Base-by-base conservation (phyloP, 1,139 yeast species). In the Taphrina deformans region DNA sequence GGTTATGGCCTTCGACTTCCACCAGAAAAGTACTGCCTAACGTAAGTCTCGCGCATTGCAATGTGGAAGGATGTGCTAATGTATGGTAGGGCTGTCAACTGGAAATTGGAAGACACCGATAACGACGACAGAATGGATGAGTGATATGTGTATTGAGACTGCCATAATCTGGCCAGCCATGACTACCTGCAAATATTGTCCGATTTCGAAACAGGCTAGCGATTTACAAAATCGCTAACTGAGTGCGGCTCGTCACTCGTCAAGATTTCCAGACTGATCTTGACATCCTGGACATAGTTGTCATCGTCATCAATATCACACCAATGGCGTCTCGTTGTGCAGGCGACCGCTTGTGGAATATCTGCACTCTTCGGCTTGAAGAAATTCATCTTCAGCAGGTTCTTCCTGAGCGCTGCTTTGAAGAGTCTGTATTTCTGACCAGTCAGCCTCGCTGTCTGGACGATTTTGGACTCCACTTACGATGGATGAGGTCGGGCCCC, bases 1-100 rank as follows among this genome's bases (percentile, higher is more conserved):
- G 85, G 88, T 65, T 92, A 93, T 87, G 99, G 99, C 24, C 81
- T 93, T 65, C 84, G 97, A 69, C 80, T 95, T 66, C 99, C 99
- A 2, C 99, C 99, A 9, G 99, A 93, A 78, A 93, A 92, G 82
- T 92, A 91, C 78, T 93, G 98, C 76, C 78, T 93, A 66, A 59
- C 63, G 56, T 53, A 40, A 35, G 58, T 1, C 5, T n/a, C 38
- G 14, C 1, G 26, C 27, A 7, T 7, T n/a, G n/a, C n/a, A n/a
- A n/a, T n/a, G n/a, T n/a, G n/a, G n/a, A n/a, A n/a, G n/a, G n/a
- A n/a, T 31, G 12, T 10, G 38, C 40, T 51, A 16, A 29, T n/a
- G 10, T 14, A 31, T 18, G 18, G 2, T 33, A 51, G 55, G 16
- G 55, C 55, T 16, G 58, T 53, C 2, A 53, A 53, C 38, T 53